Evolutionary conservation across 169 alveolate species (phyloP).

Genomic region (Cryptosporidium sp.): DNA sequence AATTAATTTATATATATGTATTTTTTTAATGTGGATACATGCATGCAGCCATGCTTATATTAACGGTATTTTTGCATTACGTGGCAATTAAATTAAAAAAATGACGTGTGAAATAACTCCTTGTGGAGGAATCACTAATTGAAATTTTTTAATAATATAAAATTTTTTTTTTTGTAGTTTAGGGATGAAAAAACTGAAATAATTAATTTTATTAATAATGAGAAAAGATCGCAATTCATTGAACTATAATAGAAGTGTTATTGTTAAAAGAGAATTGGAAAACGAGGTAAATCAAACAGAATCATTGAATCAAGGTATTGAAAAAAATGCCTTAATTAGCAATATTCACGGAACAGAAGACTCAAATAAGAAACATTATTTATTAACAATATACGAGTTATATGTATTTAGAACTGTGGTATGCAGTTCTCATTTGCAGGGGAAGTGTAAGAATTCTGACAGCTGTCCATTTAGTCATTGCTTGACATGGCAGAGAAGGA

Average conservation of each 20-base stretch:
- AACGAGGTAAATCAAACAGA: not conserved
- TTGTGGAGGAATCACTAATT: slow-evolving; percentile 4
- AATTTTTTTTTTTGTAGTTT: slow-evolving; percentile 10
- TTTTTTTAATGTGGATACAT: slow-evolving; percentile 49
- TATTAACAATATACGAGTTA: slow-evolving; percentile 78
- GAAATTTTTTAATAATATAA: not conserved
- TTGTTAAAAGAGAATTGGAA: not conserved
- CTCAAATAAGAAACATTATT: slow-evolving; percentile 53
- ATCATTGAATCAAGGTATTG: not conserved
- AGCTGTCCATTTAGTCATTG: slow-evolving; percentile 89
- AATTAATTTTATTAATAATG: not conserved
- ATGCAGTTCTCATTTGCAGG: slow-evolving; percentile 85
- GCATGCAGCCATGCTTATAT: slow-evolving; percentile 12
- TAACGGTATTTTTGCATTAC: slow-evolving; percentile 33
- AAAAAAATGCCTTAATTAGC: not conserved
- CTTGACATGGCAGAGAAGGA: slow-evolving; percentile 89
- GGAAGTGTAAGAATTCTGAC: slow-evolving; percentile 84
- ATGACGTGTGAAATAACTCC: slow-evolving; percentile 38
- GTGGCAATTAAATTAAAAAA: slow-evolving; percentile 2
- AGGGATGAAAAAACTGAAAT: slow-evolving; percentile 28
- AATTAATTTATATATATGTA: not conserved
- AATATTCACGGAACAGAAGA: slow-evolving; percentile 39
- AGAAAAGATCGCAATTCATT: slow-evolving; percentile 46
- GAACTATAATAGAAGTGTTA: not conserved
- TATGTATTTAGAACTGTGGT: slow-evolving; percentile 87